Evolutionary conservation across 75 land plant genomes (phyloP).

Genomic region (Cryptomeria japonica): DNA sequence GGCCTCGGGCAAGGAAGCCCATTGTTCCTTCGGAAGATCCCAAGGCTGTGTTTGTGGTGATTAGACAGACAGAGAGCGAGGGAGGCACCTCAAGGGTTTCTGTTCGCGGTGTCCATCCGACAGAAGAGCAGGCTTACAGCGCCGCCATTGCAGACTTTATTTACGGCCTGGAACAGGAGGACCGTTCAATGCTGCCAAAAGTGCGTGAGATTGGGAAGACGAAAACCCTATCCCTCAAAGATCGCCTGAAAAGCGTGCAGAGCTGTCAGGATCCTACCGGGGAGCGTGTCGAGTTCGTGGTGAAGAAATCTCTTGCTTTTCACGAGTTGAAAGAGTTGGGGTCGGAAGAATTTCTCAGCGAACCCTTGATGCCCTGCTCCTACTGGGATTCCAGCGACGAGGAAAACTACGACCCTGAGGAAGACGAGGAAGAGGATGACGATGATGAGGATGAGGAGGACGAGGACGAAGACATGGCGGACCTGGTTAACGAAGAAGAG

Average conservation of each 20-base stretch:
- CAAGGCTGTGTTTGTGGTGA: background rate
- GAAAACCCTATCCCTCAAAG: background rate
- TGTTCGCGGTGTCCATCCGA: slow-evolving; percentile 4
- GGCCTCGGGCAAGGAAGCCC: background rate
- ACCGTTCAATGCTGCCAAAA: background rate
- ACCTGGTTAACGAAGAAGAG: background rate
- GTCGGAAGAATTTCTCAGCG: too few species aligned
- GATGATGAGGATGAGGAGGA: background rate
- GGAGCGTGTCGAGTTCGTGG: background rate
- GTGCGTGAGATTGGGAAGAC: background rate
- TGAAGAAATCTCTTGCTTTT: background rate
- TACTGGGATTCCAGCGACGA: background rate
- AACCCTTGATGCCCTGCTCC: background rate
- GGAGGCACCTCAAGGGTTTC: background rate
- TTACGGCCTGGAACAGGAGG: background rate
- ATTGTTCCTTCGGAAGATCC: background rate
- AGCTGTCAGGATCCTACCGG: too few species aligned
- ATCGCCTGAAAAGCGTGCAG: background rate
- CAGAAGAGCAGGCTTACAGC: slow-evolving; percentile 11
- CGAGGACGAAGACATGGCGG: background rate
- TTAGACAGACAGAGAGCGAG: background rate
- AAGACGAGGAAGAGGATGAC: background rate
- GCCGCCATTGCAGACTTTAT: background rate
- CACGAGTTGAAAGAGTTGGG: too few species aligned
- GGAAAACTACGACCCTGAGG: background rate